A percentile compares a stretch with the other conserved stretches of the same genome.
Evolutionary conservation across 352 stramenopile genomes (phyloP).

Genomic region (Pythium brachiatum): DNA sequence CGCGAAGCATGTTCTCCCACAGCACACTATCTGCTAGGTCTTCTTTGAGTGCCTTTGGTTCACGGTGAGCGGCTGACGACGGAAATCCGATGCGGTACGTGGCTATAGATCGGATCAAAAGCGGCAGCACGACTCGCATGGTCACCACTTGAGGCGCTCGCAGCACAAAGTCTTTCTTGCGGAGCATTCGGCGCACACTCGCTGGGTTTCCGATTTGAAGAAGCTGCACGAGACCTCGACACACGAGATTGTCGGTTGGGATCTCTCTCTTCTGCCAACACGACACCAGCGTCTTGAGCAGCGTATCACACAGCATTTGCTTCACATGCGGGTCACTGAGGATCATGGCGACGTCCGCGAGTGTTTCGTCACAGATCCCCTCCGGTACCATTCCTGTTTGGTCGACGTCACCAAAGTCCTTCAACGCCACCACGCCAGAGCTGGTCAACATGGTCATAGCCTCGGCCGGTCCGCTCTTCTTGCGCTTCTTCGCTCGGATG

Average conservation of each 20-base stretch:
- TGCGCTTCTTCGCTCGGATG: slow-evolving; percentile 74
- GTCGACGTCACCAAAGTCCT: slow-evolving; percentile 70
- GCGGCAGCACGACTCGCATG: slow-evolving; percentile 74
- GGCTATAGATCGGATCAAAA: slow-evolving; percentile 64
- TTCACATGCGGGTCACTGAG: slow-evolving; percentile 77
- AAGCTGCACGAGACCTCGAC: slow-evolving; percentile 77
- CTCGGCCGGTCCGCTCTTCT: slow-evolving; percentile 62
- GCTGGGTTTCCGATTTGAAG: slow-evolving; percentile 79
- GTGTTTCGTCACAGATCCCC: slow-evolving; percentile 69
- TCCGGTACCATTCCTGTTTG: slow-evolving; percentile 82
- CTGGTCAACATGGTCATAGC: slow-evolving; percentile 73
- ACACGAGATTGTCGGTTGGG: slow-evolving; percentile 80
- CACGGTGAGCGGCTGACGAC: slow-evolving; percentile 16
- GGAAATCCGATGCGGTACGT: slow-evolving; percentile 35
- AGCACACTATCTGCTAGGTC: slow-evolving; percentile 43
- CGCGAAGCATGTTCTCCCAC: slow-evolving; percentile 72
- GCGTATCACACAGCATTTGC: slow-evolving; percentile 67
- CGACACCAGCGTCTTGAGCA: slow-evolving; percentile 63
- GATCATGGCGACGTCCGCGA: slow-evolving; percentile 77
- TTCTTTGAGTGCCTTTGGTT: slow-evolving; percentile 42
- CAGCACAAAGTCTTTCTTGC: slow-evolving; percentile 81
- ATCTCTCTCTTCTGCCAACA: slow-evolving; percentile 66
- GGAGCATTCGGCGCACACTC: slow-evolving; percentile 80
- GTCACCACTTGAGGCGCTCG: slow-evolving; percentile 74
- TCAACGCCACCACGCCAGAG: slow-evolving; percentile 53